Evolutionary conservation across 202 grass and related monocot species (phyloP).

Genomic region (Saccharum hybrid): DNA sequence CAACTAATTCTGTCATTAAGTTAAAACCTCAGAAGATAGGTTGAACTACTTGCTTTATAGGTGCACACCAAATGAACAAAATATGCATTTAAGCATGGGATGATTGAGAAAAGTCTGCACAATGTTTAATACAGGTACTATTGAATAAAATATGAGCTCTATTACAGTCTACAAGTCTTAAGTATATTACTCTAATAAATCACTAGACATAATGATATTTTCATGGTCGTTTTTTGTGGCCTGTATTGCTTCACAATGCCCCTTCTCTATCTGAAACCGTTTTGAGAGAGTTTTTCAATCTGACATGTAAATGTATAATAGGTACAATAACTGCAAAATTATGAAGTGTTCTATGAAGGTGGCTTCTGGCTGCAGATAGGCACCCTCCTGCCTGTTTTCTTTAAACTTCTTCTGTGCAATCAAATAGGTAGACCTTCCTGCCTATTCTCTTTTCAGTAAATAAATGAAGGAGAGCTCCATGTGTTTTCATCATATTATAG

Average conservation of each 20-base stretch:
- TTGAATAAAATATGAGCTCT: not conserved
- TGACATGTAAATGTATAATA: not conserved
- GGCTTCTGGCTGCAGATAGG: not conserved
- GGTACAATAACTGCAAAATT: not conserved
- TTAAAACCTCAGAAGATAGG: conserved; percentile 15
- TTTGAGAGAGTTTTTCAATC: conserved; percentile 1
- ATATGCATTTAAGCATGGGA: not conserved
- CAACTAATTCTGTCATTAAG: conserved; percentile 24
- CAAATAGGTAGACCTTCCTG: not conserved
- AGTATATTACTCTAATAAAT: conserved; percentile 12
- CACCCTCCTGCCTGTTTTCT: not conserved
- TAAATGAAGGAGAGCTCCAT: not conserved
- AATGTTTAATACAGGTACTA: conserved; percentile 27
- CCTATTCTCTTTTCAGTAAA: not conserved
- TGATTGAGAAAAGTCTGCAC: not conserved
- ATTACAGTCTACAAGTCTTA: not conserved
- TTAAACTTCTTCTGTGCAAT: not conserved
- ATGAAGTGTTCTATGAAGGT: conserved; percentile 11
- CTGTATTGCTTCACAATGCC: not conserved
- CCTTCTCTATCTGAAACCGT: conserved; percentile 7
- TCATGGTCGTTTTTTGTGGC: conserved; percentile 5
- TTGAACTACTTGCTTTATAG: conserved; percentile 14
- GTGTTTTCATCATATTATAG: not conserved
- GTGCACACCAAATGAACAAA: conserved; percentile 1
- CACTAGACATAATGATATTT: not conserved